Evolutionary conservation across 2,329 filamentous ascomycete species (phyloP), one percentile per base, ranked within the genome.

Genomic region (Talaromyces albobiverticillius): DNA sequence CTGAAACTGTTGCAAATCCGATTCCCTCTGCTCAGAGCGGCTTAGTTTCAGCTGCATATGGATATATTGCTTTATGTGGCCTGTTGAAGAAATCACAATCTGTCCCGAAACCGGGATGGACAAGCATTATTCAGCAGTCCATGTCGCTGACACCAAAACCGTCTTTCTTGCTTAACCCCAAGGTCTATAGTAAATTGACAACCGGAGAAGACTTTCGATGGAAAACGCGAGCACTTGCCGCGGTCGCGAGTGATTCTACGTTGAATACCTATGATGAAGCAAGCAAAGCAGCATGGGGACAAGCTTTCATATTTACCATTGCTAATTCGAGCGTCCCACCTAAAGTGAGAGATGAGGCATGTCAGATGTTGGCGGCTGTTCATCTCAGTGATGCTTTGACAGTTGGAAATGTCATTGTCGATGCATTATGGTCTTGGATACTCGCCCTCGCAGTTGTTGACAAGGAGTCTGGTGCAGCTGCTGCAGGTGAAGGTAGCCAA

Each of bases 81-180:
- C 70, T 79, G 2, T 79, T 79, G 59, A 73, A 83, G 53, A 76
- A 77, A 22, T 76, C 79, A 34, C 75, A 84, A 13, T 82, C 85
- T 49, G 78, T 41, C 7, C 41, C 47, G 16, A 54, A 55, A 34
- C 57, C 69, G 13, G 59, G 60, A 13, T 71, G 66, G 61, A 72
- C 81, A 40, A 65, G 79, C 3, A 69, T 91, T 23, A 69, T 81
- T 22, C 82, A 84, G 47, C 85, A 90, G 62, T 83, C 84, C 10
- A 78, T 95, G 56, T 79, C 80, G 2, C 70, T 85, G 34, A 84
- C 86, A n/a, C 85, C 89, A 0, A 96, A 95, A 68, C 86, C 89
- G 13, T 95, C 93, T 0, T 94, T 95, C 68, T 76, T 97, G 18
- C 79, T 97, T 5, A 96, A 89, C 64, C 82, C 88, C 31, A 87